phyloP scores from a whole-genome alignment of 2,329 filamentous ascomycete genomes.

The Fusarium marasasianum region DNA sequence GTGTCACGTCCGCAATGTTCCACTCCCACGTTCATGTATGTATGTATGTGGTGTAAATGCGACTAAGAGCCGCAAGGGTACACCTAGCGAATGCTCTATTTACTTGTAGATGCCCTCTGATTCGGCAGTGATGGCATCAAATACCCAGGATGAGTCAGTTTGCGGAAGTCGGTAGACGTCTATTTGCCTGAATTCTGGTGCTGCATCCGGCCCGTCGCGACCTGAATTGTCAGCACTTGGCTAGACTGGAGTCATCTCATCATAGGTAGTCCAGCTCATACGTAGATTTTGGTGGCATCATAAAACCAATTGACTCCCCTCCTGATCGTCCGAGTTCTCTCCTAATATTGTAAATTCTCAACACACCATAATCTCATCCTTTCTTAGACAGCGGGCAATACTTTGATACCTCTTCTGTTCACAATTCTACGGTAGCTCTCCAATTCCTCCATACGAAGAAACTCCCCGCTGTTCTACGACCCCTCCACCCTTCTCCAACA shows the following conservation, averaged over 20 bases:
- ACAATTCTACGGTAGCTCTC: not conserved
- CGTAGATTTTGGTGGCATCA: constrained; percentile 19
- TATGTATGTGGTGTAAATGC: constrained; percentile 10
- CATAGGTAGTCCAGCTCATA: constrained; percentile 19
- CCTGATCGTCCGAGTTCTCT: not conserved
- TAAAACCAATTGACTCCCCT: constrained; percentile 32
- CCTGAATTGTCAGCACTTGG: constrained; percentile 12
- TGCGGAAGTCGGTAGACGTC: constrained; percentile 39
- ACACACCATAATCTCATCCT: not conserved
- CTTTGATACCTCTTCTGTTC: not conserved
- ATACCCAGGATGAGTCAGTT: constrained; percentile 34
- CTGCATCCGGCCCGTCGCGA: constrained; percentile 41
- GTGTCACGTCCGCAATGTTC: constrained; percentile 2
- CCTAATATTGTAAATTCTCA: not conserved
- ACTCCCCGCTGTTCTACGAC: constrained; percentile 11
- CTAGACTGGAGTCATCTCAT: constrained; percentile 30
- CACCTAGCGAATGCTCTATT: constrained; percentile 10
- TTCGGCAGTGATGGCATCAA: constrained; percentile 27
- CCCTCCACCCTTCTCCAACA: constrained; percentile 42
- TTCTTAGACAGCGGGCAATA: constrained; percentile 11
- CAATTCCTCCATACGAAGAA: constrained; percentile 7
- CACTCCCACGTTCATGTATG: constrained; percentile 19
- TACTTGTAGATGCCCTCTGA: constrained; percentile 16
- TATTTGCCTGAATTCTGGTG: constrained; percentile 29
- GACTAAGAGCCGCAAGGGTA: constrained; percentile 31